These are phyloP conservation scores for Naematelia encephala DNA, from an alignment of 768 basidiomycete species.

Conservation along the genomic window DNA sequence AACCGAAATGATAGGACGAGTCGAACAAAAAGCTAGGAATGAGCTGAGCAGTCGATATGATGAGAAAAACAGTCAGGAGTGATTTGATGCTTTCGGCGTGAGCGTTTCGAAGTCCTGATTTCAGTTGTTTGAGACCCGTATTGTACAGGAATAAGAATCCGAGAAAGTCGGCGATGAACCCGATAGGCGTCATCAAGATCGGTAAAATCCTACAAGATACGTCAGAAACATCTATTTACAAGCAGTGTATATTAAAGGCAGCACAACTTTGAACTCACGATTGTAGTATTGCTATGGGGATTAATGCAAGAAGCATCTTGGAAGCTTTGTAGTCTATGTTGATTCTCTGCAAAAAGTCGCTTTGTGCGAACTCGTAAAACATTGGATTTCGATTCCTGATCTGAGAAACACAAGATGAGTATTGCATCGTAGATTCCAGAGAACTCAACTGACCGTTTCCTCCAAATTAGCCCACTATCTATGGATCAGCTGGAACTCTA, in stretches of 20 bases:
- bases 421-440: too few species aligned
- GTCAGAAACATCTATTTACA: too few species aligned
- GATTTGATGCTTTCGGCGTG: conserved; percentile 25
- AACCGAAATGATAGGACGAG: conserved; percentile 36
- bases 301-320: conserved; percentile 28
- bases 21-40: conserved; percentile 37
- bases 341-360: conserved; percentile 24
- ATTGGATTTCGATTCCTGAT: conserved; percentile 33
- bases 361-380: conserved; percentile 32
- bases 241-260: too few species aligned
- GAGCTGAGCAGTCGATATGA: conserved; percentile 26
- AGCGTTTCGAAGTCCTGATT: conserved; percentile 19
- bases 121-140: conserved; percentile 24
- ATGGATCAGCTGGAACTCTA: conserved; percentile 1
- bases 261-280: conserved; percentile 26
- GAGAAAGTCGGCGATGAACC: conserved; percentile 25
- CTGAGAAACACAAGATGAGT: too few species aligned
- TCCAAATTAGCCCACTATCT: conserved; percentile 30
- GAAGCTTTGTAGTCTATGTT: conserved; percentile 21
- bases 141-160: conserved; percentile 39
- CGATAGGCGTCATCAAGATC: conserved; percentile 35
- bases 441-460: conserved; percentile 20
- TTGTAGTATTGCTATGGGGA: conserved; percentile 27
- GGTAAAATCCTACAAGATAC: conserved; percentile 33
- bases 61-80: conserved; percentile 22